Evolutionary conservation across 352 stramenopile genomes (phyloP), one percentile per base, ranked within the genome.

Genomic region (Globisporangium rhizosaccharum): DNA sequence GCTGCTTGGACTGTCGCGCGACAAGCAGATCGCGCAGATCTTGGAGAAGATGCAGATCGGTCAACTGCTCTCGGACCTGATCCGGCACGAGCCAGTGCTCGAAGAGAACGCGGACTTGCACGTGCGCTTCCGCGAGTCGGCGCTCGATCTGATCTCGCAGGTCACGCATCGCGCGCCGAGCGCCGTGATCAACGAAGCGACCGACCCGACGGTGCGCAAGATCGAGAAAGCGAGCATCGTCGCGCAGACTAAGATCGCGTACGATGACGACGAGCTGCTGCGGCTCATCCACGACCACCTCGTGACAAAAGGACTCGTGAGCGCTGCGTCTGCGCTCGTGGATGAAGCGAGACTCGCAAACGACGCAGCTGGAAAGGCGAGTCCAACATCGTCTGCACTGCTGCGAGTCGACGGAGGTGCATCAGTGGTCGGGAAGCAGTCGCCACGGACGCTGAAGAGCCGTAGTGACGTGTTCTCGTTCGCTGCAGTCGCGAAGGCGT

Each of bases 191-290:
- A 90, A 92, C 50, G 88, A 95, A 62, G 86, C 86, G 12, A 91
- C 86, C 0, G 88, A 96, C 55, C 86, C 88, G 14, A 92, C 86
- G 0, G 84, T 94, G 20, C 75, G 80, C 15, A 94, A 95, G 47
- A 92, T 96, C 41, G 86, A 96, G 57, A 94, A 95, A 62, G 88
- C 86, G 12, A 92, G 85, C 42, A 93, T 96, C 44, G 87, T 96
- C 39, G 83, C 87, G 0, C 85, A 91, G 57, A 96, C 87, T 20
- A 83, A 86, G 47, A 92, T 96, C 60, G 81, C 83, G 15, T 96
- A 92, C 62, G 78, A 93, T 41, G 67, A 82, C 23, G 81, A 85
- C n/a, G 87, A 96, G 56, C 66, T 96, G 17, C 61, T 96, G 28
- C 70, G 75, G 8, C 51, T 96, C 50, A 96, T 94, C 44, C 79